A percentile compares a stretch with the other conserved stretches of the same genome.
These are phyloP conservation scores for Amoebophrya sp. DNA, from an alignment of 169 alveolate genomes.

Conservation along the genomic window DNA sequence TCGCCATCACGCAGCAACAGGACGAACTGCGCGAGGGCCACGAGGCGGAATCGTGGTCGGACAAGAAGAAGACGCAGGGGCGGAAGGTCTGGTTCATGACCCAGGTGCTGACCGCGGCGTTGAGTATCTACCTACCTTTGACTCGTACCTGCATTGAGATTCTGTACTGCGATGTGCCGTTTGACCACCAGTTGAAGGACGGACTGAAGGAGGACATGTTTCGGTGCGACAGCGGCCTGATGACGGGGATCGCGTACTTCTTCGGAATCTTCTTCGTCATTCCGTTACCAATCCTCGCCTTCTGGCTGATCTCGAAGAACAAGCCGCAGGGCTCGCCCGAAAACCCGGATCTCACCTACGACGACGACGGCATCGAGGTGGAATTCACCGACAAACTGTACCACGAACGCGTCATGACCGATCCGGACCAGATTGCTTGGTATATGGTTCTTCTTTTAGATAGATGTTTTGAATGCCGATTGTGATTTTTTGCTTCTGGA, in stretches of 20 bases:
- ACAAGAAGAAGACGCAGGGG: neutral
- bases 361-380: neutral
- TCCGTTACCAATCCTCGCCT: neutral
- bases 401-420: constrained; percentile 14
- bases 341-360: neutral
- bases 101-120: neutral
- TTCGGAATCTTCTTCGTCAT: neutral
- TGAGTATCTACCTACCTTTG: neutral
- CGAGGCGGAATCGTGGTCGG: neutral
- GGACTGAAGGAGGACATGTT: neutral
- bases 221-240: neutral
- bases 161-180: constrained; percentile 5
- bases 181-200: neutral
- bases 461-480: too few species aligned
- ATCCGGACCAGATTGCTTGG: neutral
- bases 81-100: neutral
- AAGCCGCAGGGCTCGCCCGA: neutral
- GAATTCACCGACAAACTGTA: constrained; percentile 6
- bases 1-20: neutral
- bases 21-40: constrained; percentile 14
- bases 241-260: neutral
- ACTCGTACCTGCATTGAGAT: neutral
- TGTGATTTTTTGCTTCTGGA: too few species aligned
- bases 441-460: too few species aligned
- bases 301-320: constrained; percentile 23